Percentiles rank a stretch among this genome's conserved stretches.
Conservation (phyloP, 495 filamentous ascomycete species). For the Bombardia bombarda region DNA sequence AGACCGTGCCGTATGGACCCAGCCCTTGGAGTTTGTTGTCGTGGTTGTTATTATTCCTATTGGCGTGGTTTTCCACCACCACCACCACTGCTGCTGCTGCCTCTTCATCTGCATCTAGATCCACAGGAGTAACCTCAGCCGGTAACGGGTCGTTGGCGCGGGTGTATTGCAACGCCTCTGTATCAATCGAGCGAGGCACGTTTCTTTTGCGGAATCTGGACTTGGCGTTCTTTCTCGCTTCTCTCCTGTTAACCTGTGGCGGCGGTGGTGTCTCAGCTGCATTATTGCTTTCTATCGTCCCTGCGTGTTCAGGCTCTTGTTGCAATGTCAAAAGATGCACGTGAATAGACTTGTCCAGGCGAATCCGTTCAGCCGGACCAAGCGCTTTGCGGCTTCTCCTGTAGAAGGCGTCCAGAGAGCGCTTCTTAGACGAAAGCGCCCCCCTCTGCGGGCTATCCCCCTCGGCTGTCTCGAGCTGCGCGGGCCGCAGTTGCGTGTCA, state of each 20-base stretch:
- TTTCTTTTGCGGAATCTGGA: conserved; percentile 37
- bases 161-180: conserved; percentile 36
- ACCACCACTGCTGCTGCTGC: too few species aligned
- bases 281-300: background rate
- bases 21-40: conserved; percentile 45
- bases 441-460: conserved; percentile 14
- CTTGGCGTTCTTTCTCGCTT: conserved; percentile 19
- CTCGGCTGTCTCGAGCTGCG: conserved; percentile 41
- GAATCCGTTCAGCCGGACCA: too few species aligned
- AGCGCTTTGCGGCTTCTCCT: conserved; percentile 27
- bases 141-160: conserved; percentile 43
- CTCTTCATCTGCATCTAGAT: too few species aligned
- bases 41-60: background rate
- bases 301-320: background rate
- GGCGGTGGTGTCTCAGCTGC: too few species aligned
- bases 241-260: too few species aligned
- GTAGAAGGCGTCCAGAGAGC: conserved; percentile 40
- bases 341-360: conserved; percentile 13
- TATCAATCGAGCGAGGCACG: conserved; percentile 45
- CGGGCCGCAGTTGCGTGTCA: too few species aligned
- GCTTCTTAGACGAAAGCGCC: conserved; percentile 35
- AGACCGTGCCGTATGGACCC: conserved; percentile 53
- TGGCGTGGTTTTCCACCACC: conserved; percentile 14
- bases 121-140: conserved; percentile 6
- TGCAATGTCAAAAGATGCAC: conserved; percentile 16